Evolutionary conservation across 108 stramenopile genomes (phyloP).

Genomic region (Pseudonitzschia delicatissima): DNA sequence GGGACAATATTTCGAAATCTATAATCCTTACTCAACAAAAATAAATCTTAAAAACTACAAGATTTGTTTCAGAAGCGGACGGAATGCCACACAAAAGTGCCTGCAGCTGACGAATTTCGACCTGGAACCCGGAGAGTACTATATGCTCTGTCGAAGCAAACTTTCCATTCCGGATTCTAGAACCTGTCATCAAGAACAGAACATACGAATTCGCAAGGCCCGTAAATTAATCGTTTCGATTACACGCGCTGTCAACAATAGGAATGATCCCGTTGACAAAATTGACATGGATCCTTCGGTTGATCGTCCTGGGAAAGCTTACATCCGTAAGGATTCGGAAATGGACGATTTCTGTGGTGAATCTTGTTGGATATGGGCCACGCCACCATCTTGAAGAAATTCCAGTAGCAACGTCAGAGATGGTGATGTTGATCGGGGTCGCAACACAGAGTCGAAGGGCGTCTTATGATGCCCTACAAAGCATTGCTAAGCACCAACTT

Average conservation of each 20-base stretch:
- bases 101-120: not conserved
- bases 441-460: no score
- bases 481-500: no score
- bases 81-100: not conserved
- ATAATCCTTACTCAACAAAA: not conserved
- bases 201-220: no score
- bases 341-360: no score
- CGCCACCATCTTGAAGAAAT: not conserved
- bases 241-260: not conserved
- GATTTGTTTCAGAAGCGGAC: constrained; percentile 5
- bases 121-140: not conserved
- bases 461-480: no score
- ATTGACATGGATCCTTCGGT: not conserved
- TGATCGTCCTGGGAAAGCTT: not conserved
- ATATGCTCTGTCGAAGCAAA: not conserved
- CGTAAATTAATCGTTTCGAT: not conserved
- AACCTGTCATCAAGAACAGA: constrained; percentile 6
- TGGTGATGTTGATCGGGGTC: no score
- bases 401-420: no score
- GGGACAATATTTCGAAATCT: constrained; percentile 6
- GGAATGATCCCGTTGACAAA: not conserved
- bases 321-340: not conserved
- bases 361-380: not conserved
- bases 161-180: not conserved
- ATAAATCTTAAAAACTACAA: not conserved